Conservation (phyloP, 2,329 filamentous ascomycete genomes). For the Beauveria asiatica region DNA sequence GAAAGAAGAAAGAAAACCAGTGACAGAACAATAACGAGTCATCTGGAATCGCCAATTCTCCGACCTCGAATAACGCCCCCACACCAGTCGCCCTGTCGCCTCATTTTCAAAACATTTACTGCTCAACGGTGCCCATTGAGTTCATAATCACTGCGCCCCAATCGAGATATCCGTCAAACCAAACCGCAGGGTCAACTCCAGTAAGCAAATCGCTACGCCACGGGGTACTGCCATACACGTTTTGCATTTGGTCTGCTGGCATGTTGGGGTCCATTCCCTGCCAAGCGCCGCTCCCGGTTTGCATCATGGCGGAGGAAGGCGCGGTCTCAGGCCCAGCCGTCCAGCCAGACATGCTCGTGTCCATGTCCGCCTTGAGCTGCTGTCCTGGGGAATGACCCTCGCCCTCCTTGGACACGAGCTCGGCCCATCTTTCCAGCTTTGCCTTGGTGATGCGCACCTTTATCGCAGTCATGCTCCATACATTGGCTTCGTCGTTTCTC, state of each 20-base stretch:
- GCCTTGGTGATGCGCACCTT: slow-evolving; percentile 38
- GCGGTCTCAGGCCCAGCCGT: background rate
- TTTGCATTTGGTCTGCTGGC: slow-evolving; percentile 18
- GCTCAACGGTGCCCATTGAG: slow-evolving; percentile 20
- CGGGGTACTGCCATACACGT: slow-evolving; percentile 19
- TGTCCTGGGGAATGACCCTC: slow-evolving; percentile 17
- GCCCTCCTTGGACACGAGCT: slow-evolving; percentile 32
- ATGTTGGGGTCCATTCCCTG: slow-evolving; percentile 14
- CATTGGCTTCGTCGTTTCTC: slow-evolving; percentile 32
- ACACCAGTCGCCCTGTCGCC: background rate
- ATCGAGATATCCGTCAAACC: slow-evolving; percentile 28
- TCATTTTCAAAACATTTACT: slow-evolving; percentile 10
- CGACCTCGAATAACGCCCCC: background rate
- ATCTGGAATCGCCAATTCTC: background rate
- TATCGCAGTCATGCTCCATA: slow-evolving; percentile 40
- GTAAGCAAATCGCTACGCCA: slow-evolving; percentile 26
- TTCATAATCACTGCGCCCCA: slow-evolving; percentile 27
- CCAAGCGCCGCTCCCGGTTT: slow-evolving; percentile 4
- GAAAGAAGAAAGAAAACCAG: background rate
- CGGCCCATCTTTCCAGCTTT: slow-evolving; percentile 39
- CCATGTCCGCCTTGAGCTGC: slow-evolving; percentile 13
- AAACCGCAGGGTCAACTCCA: slow-evolving; percentile 25
- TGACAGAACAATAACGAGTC: background rate
- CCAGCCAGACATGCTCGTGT: slow-evolving; percentile 14
- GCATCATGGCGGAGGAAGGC: background rate